These are phyloP conservation scores for Triadica sebifera DNA, from an alignment of 345 rosid species.

Conservation along the genomic window DNA sequence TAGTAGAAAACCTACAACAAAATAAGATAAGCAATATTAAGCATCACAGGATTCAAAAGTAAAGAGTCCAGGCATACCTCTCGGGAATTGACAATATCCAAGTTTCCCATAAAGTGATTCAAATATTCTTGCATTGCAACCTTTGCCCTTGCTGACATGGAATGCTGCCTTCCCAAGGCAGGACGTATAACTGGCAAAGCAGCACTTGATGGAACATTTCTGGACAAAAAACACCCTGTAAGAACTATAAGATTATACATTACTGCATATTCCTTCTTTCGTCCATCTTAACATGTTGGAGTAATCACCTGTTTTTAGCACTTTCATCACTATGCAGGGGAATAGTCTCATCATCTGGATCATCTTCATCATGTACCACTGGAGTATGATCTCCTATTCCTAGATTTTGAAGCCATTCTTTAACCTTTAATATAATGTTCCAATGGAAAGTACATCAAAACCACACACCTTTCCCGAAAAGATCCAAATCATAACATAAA, in stretches of 20 bases:
- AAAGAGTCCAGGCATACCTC: conserved; percentile 56
- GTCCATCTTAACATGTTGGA: not conserved
- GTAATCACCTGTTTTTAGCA: conserved; percentile 69
- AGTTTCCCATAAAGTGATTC: conserved; percentile 87
- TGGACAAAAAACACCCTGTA: conserved; percentile 50
- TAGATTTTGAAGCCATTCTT: conserved; percentile 99
- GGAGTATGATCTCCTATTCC: conserved; percentile 86
- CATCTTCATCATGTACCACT: conserved; percentile 73
- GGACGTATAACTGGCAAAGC: conserved; percentile 94
- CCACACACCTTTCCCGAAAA: conserved; percentile 12
- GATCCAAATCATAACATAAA: not conserved
- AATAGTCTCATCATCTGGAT: conserved; percentile 69
- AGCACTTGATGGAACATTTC: conserved; percentile 98
- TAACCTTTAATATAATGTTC: conserved; percentile 74
- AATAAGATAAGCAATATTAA: too few species aligned
- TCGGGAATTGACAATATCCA: conserved; percentile 90
- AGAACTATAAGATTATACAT: conserved; percentile 19
- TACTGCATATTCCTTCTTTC: not conserved
- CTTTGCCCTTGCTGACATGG: conserved; percentile 87
- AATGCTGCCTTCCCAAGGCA: conserved; percentile 81
- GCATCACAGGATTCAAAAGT: not conserved
- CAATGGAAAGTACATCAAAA: conserved; percentile 50
- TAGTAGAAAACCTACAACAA: not conserved
- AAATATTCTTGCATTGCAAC: conserved; percentile 94
- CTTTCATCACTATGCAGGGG: conserved; percentile 73